phyloP scores from a whole-genome alignment of 257 asterid genomes.

The Lycium ferocissimum region DNA sequence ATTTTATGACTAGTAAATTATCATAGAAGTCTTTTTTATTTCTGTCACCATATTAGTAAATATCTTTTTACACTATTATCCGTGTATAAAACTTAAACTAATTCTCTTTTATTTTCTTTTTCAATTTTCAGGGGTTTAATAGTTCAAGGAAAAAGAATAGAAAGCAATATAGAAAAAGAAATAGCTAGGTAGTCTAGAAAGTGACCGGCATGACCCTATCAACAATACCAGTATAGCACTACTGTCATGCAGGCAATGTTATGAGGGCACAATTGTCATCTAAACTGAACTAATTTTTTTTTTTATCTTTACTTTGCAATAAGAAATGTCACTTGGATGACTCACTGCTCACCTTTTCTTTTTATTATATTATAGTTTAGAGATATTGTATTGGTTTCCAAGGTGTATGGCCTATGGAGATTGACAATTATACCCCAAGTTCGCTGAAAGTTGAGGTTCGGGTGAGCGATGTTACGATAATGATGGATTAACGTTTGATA shows the following conservation, averaged over 20 bases:
- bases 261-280: conserved; percentile 23
- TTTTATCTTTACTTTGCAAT: background rate
- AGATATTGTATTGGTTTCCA: conserved; percentile 24
- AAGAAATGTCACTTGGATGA: conserved; percentile 20
- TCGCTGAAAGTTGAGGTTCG: background rate
- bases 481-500: conserved; percentile 28
- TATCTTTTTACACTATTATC: background rate
- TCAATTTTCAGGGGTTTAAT: background rate
- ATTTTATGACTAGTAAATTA: too few species aligned
- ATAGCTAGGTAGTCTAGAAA: conserved; percentile 12
- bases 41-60: background rate
- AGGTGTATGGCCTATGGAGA: background rate
- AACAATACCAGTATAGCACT: conserved; percentile 25
- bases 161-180: background rate
- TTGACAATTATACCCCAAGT: background rate
- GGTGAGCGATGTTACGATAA: background rate
- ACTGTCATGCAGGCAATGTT: conserved; percentile 27
- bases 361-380: background rate
- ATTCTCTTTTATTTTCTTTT: background rate
- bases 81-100: background rate
- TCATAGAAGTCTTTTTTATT: background rate
- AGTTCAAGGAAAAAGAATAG: background rate
- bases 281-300: background rate
- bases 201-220: conserved; percentile 15
- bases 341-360: background rate